These are phyloP conservation scores for Aspergillus floridensis DNA, from an alignment of 2,329 filamentous ascomycete species.

Conservation along the genomic window DNA sequence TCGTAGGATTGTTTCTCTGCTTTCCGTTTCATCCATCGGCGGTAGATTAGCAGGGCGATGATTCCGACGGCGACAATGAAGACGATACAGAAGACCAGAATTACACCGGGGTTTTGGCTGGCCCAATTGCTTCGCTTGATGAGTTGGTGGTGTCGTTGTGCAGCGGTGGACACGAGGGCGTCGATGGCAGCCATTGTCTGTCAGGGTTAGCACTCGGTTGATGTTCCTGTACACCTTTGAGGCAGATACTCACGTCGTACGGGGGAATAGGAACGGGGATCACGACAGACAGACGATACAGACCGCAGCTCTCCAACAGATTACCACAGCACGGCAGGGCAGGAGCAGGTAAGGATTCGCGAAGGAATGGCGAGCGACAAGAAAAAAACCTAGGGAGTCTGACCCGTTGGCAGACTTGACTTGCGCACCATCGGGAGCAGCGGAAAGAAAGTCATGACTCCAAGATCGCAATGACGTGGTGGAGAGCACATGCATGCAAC, in stretches of 20 bases:
- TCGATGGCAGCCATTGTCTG: constrained; percentile 30
- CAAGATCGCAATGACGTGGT: constrained; percentile 16
- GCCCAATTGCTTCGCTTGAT: constrained; percentile 54
- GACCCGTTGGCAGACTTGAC: not conserved
- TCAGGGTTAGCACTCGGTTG: not conserved
- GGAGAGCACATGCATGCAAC: constrained; percentile 15
- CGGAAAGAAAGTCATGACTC: constrained; percentile 10
- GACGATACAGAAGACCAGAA: constrained; percentile 62
- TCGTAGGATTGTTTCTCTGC: constrained; percentile 24
- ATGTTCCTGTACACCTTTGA: not conserved
- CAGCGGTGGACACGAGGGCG: constrained; percentile 16
- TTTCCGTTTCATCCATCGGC: constrained; percentile 39
- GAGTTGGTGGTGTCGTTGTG: constrained; percentile 35
- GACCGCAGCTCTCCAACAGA: not conserved
- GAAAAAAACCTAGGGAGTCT: not conserved
- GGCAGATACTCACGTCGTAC: not conserved
- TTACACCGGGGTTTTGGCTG: constrained; percentile 55
- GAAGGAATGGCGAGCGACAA: not conserved
- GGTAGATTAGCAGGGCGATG: constrained; percentile 50
- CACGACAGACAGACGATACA: not conserved
- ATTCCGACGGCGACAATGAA: constrained; percentile 55
- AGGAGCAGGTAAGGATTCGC: not conserved
- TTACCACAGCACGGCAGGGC: not conserved
- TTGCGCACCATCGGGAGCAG: constrained; percentile 7
- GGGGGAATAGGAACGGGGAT: not conserved